phyloP scores from a whole-genome alignment of 495 filamentous ascomycete genomes.

The Hypoxylon intermedium region DNA sequence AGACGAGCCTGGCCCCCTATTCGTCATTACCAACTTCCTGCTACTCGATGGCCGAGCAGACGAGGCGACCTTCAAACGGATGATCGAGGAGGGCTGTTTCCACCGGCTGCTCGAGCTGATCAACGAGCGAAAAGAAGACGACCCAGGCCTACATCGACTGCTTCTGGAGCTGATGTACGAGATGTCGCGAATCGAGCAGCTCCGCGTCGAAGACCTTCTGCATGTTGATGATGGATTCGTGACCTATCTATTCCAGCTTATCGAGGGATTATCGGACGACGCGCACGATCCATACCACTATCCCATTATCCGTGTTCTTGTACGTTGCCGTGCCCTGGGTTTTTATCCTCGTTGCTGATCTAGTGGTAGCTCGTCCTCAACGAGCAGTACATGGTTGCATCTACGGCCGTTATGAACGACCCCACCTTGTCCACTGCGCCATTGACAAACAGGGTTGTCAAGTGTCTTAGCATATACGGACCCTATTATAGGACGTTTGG shows the following conservation, averaged over 20 bases:
- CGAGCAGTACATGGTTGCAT: slow-evolving; percentile 94
- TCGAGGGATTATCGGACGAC: slow-evolving; percentile 89
- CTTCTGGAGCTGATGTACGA: slow-evolving; percentile 92
- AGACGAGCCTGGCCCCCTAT: slow-evolving; percentile 77
- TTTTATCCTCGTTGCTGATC: slow-evolving; percentile 1
- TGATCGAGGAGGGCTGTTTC: slow-evolving; percentile 88
- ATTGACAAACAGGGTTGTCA: slow-evolving; percentile 94
- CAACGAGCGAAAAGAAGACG: slow-evolving; percentile 64
- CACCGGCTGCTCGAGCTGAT: slow-evolving; percentile 83
- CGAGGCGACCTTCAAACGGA: slow-evolving; percentile 79
- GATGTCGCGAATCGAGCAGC: slow-evolving; percentile 90
- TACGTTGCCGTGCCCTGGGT: slow-evolving; percentile 48
- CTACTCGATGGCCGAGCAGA: slow-evolving; percentile 85
- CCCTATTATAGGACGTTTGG: slow-evolving; percentile 90
- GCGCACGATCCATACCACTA: slow-evolving; percentile 95
- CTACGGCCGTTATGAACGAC: slow-evolving; percentile 63
- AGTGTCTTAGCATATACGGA: slow-evolving; percentile 80
- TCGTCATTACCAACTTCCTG: slow-evolving; percentile 85
- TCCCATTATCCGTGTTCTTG: slow-evolving; percentile 89
- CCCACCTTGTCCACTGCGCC: slow-evolving; percentile 54
- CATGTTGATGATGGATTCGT: slow-evolving; percentile 85
- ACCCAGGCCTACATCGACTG: slow-evolving; percentile 76
- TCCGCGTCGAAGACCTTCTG: slow-evolving; percentile 79
- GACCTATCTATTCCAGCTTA: slow-evolving; percentile 81
- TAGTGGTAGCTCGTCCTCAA: slow-evolving; percentile 83